Evolutionary conservation across 257 asterid genomes (phyloP), one percentile per base, ranked within the genome.

Genomic region (Cinchona pubescens): DNA sequence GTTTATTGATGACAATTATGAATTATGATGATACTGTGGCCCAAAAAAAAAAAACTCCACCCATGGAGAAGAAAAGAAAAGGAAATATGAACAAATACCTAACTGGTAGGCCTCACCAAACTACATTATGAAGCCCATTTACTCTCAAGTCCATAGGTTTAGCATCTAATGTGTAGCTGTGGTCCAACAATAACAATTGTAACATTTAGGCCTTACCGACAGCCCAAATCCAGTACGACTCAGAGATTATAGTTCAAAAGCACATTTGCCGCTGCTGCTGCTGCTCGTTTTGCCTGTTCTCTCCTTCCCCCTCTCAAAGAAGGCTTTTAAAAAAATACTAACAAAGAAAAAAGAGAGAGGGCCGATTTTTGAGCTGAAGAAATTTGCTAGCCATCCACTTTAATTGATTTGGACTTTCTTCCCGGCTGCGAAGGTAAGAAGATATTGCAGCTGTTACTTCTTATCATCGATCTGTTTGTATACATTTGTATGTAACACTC

Each of bases 51-150:
- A n/a, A n/a, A n/a, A 15, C 0, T 16, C 23, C 21, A 86, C 70
- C 99, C 99, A 49, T 18, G 1, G 5, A 35, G 1, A 69, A 27
- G 18, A 61, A 69, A 40, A 42, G 1, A 37, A 58, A 46, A 69
- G 53, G 53, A 34, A 48, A 59, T 27, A 69, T 35, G 7, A 27
- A 5, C 25, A 5, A 67, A 4, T 46, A 46, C 53, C 15, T 15
- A 46, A 46, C 15, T 1, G 19, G 53, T 46, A 46, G 19, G 53
- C 53, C 53, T 4, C 2, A 9, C 11, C 27, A 51, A 51, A 23
- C 59, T 7, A 51, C 1, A 51, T 21, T 5, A 51, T 12, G 27
- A 51, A 51, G 59, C 59, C 59, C 27, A 51, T 51, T 1, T 23
- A 21, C 0, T 0, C 7, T 49, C 3, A 48, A n/a, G 3, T 49